Evolutionary conservation across 1,284 basidiomycete species (phyloP), one percentile per base, ranked within the genome.

Genomic region (Apiotrichum siamense): DNA sequence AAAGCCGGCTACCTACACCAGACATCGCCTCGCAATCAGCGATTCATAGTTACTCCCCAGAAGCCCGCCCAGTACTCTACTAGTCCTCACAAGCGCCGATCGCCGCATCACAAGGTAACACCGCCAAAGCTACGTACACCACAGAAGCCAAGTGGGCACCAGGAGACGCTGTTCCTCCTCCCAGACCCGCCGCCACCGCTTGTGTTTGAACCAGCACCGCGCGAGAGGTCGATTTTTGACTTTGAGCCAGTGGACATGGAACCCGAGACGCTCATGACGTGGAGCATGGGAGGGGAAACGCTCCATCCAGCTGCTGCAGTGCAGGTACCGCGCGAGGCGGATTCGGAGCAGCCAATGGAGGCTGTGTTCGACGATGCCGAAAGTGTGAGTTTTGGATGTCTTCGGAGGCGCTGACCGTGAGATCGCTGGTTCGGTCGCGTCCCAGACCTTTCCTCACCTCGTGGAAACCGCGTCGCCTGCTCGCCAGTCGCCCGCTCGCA

Each of bases 251-350:
- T 68, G 7, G 55, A 61, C 13, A 65, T 67, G 64, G 57, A 66
- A 13, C 50, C 67, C 15, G 68, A 70, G 42, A 70, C 68, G 2
- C 54, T 70, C 15, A 53, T 70, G 45, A 63, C 65, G 3, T 70
- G 68, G 68, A 61, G 61, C 49, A 44, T 61, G 23, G 62, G 56
- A 4, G 55, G 51, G 3, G 51, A 21, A 2, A 32, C 29, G 1
- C 10, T 43, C 12, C 25, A 24, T 2, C 25, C 25, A 4, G 25
- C 4, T n/a, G 6, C 25, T 24, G 15, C 12, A 4, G 17, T 9
- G 6, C 4, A 20, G 3, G 37, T 13, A 7, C 9, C 21, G 12
- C 21, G 13, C 5, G 32, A 33, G 32, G 5, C 32, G 5, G 32
- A 33, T 11, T 17, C 32, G 5, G 32, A 33, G 29, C 29, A 31